Conservation (phyloP, 345 rosid species). For the Jatropha curcas region DNA sequence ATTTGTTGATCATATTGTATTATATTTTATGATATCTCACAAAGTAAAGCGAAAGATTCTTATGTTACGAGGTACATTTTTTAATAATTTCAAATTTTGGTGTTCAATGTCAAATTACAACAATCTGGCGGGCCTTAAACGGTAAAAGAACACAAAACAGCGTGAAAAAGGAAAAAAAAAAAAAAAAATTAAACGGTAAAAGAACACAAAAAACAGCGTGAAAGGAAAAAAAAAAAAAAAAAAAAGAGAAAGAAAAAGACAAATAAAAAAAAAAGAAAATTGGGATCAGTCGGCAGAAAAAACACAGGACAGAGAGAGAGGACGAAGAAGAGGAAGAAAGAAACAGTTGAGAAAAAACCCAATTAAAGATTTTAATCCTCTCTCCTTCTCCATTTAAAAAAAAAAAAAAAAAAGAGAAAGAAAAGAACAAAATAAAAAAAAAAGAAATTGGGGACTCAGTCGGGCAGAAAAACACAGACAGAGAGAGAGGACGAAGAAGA, state of each 20-base stretch:
- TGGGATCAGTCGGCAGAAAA: background rate
- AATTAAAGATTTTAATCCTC: background rate
- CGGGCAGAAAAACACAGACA: background rate
- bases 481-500: background rate
- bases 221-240: background rate
- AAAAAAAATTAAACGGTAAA: too few species aligned
- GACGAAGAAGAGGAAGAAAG: background rate
- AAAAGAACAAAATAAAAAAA: background rate
- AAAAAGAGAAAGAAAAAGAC: background rate
- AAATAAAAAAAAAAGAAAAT: too few species aligned
- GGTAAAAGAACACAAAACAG: too few species aligned
- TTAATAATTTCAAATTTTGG: background rate
- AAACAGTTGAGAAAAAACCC: too few species aligned
- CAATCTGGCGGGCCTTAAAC: background rate
- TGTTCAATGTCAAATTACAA: background rate
- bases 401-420: background rate
- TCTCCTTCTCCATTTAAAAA: background rate
- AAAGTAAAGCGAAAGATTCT: too few species aligned
- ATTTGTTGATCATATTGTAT: too few species aligned
- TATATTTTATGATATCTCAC: too few species aligned
- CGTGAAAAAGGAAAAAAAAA: too few species aligned
- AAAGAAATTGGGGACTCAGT: background rate
- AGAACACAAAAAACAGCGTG: background rate
- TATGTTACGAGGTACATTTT: too few species aligned
- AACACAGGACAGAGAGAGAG: background rate